Percentiles rank a stretch among this genome's conserved stretches.
These are phyloP conservation scores for Mucor velutinosus DNA, from an alignment of 371 early-diverging fungal species.

Conservation along the genomic window DNA sequence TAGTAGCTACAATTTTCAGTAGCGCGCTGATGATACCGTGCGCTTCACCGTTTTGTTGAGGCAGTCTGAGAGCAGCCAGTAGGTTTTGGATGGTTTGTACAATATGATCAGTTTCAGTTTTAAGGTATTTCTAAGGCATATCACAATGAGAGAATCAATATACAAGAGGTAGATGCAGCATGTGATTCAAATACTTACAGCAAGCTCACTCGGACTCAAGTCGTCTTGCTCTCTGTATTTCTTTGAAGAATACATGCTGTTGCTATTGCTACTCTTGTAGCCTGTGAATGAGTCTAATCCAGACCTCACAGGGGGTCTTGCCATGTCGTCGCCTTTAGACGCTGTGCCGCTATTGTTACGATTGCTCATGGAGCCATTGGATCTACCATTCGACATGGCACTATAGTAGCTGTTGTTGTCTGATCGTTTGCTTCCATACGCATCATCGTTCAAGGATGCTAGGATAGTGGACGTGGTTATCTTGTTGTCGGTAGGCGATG, in stretches of 20 bases:
- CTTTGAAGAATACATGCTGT: background rate
- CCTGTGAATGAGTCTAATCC: background rate
- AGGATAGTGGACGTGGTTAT: background rate
- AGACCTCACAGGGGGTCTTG: background rate
- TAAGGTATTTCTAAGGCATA: slow-evolving; percentile 62
- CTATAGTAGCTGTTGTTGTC: slow-evolving; percentile 1
- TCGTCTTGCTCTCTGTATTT: slow-evolving; percentile 1
- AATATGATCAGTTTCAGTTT: slow-evolving; percentile 83
- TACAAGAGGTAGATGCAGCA: background rate
- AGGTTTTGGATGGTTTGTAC: slow-evolving; percentile 87
- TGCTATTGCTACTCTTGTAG: background rate
- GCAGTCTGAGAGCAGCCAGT: slow-evolving; percentile 69
- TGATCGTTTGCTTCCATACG: background rate
- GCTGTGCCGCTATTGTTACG: background rate
- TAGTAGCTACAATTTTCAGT: slow-evolving; percentile 52
- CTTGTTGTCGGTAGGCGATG: background rate
- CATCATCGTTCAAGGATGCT: background rate
- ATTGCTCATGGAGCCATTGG: background rate
- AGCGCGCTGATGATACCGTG: slow-evolving; percentile 69
- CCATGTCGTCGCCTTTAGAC: background rate
- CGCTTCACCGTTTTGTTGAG: slow-evolving; percentile 67
- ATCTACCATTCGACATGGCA: background rate
- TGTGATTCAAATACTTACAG: slow-evolving; percentile 2
- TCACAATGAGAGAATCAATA: background rate
- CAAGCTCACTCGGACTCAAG: slow-evolving; percentile 11